Base-by-base conservation (phyloP, 2,329 filamentous ascomycete genomes). In the Epicoccum nigrum region DNA sequence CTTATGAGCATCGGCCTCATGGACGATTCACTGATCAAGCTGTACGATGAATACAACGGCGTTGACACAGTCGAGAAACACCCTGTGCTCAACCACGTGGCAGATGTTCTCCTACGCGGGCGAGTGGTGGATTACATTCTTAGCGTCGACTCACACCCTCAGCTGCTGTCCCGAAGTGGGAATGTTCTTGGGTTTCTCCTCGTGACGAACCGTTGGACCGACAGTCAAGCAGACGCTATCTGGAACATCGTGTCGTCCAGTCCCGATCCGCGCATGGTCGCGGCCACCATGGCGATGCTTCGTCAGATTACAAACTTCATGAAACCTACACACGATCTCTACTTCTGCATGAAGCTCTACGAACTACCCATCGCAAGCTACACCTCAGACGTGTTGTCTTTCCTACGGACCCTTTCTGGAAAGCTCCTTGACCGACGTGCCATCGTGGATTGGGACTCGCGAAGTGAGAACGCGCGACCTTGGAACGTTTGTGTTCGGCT, bases 111-210 rank as follows among this genome's bases (percentile, higher is more conserved):
- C 27, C 79, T 87, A 13, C 76, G 81, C 6, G 87, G 88, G 31
- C 85, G 86, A 45, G 78, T 97, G 20, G 83, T 96, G 19, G 85
- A 92, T 52, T 97, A 97, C 72, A 86, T 99, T 37, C 83, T 97
- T 43, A 90, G 93, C 2, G 86, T 93, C 12, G 92, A 92, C 48
- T 97, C 93, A 25, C 94, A 97, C 66, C 91, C 92, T 1, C 92
- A 96, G 67, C 85, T 97, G 45, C 94, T 95, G 16, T 81, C 83
- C 28, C 86, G 92, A 60, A 90, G 90, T 64, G 81, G 83, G 32
- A 96, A 96, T 57, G 89, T 97, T 45, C 80, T 97, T 39, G 90
- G 90, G 1, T 97, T 97, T 65, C 79, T 97, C 43, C 83, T 91
- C 17, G 88, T 94, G 12, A 94, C 90, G 0, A 81, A 81, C 45